Evolutionary conservation across 2,329 filamentous ascomycete genomes (phyloP).

Genomic region (Colletotrichum spaethianum): DNA sequence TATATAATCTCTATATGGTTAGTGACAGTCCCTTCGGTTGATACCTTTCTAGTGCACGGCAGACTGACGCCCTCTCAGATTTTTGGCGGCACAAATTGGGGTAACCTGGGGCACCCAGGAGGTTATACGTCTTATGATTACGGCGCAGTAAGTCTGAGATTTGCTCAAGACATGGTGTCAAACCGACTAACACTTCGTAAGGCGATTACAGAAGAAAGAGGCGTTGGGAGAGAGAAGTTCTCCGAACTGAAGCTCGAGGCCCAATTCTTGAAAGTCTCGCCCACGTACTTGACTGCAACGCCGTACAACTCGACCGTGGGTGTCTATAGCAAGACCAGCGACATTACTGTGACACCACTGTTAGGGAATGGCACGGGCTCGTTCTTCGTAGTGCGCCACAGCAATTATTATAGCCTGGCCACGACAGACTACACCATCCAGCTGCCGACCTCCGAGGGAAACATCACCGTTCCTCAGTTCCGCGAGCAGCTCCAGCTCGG

Average conservation of each 20-base stretch:
- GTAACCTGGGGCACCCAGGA: constrained; percentile 79
- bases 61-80: constrained; percentile 50
- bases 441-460: constrained; percentile 67
- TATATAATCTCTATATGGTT: constrained; percentile 85
- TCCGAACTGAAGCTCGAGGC: constrained; percentile 83
- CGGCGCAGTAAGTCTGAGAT: constrained; percentile 51
- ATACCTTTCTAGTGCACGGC: neutral
- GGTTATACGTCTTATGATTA: constrained; percentile 74
- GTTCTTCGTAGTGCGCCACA: constrained; percentile 79
- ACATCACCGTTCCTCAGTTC: constrained; percentile 70
- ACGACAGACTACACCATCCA: constrained; percentile 75
- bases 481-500: constrained; percentile 70
- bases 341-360: constrained; percentile 74
- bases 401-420: constrained; percentile 71
- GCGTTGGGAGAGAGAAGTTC: constrained; percentile 81
- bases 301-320: constrained; percentile 66
- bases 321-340: constrained; percentile 65
- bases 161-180: accelerated
- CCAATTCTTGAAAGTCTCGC: constrained; percentile 81
- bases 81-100: constrained; percentile 88
- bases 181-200: constrained; percentile 44
- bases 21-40: constrained; percentile 22
- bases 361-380: constrained; percentile 65
- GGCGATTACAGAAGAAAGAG: constrained; percentile 77
- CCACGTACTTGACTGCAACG: constrained; percentile 75